Evolutionary conservation across 306 rosid genomes (phyloP).

Genomic region (Quillaja saponaria): DNA sequence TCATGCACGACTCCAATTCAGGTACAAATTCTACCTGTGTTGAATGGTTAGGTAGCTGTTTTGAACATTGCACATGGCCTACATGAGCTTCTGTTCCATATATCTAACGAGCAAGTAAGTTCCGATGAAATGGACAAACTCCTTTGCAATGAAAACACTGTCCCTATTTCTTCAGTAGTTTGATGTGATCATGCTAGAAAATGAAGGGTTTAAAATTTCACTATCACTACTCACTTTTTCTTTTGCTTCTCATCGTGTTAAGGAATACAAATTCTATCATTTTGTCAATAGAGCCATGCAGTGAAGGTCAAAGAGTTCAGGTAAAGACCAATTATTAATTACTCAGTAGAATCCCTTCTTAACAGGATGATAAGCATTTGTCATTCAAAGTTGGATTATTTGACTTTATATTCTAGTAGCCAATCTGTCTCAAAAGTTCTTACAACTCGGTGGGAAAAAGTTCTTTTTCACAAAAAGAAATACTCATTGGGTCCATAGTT

Average conservation of each 20-base stretch:
- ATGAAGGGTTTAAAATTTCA: slow-evolving; percentile 1
- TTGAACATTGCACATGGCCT: slow-evolving; percentile 38
- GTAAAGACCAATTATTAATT: slow-evolving; percentile 30
- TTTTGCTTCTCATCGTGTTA: too few relatives aligned
- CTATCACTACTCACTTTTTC: too few relatives aligned
- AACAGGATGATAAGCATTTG: slow-evolving; percentile 27
- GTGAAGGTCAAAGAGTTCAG: slow-evolving; percentile 37
- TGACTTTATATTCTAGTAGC: slow-evolving; percentile 27
- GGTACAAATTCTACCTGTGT: slow-evolving; percentile 18
- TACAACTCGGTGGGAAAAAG: slow-evolving; percentile 15
- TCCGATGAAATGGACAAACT: slow-evolving; percentile 36
- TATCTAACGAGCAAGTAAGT: slow-evolving; percentile 34
- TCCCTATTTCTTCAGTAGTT: too few relatives aligned
- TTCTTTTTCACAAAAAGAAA: slow-evolving; percentile 26
- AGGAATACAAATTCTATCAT: too few relatives aligned
- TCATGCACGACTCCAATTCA: slow-evolving; percentile 29
- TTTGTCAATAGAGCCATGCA: slow-evolving; percentile 12
- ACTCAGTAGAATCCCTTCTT: neutral
- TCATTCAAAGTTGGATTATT: slow-evolving; percentile 27
- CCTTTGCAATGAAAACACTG: too few relatives aligned
- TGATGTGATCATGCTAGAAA: slow-evolving; percentile 7
- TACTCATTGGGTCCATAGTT: slow-evolving; percentile 28
- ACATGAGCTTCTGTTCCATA: slow-evolving; percentile 23
- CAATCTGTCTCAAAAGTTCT: slow-evolving; percentile 37
- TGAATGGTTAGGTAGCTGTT: slow-evolving; percentile 36